Percentiles rank a stretch among this genome's conserved stretches.
Evolutionary conservation across 78 protist genomes (phyloP).

Genomic region (Dictyostelium firmibasis): DNA sequence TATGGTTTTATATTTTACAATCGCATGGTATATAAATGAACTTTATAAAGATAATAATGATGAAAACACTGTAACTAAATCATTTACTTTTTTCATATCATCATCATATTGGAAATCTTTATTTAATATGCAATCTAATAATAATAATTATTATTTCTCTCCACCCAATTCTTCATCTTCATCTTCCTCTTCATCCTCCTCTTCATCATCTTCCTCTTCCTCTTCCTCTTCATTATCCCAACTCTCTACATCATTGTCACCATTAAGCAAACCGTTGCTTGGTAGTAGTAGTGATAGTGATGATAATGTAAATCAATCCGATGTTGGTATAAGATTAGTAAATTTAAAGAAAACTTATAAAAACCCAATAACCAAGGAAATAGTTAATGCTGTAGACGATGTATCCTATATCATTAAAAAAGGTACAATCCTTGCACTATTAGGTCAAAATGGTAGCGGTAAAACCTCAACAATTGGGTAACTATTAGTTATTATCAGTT

Average conservation of each 20-base stretch:
- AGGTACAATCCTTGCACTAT: neutral
- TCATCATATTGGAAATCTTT: neutral
- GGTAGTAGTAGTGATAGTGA: neutral
- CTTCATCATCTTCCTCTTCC: neutral
- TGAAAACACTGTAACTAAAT: neutral
- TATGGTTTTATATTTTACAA: neutral
- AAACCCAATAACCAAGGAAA: neutral
- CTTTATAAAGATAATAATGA: neutral
- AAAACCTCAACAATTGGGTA: constrained; percentile 85
- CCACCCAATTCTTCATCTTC: neutral
- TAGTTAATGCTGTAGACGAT: neutral
- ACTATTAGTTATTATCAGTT: neutral
- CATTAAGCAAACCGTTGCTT: neutral
- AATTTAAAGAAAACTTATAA: constrained; percentile 1
- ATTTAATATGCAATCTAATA: neutral
- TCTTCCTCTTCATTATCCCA: neutral
- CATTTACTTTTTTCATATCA: neutral
- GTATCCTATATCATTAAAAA: neutral
- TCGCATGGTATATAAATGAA: neutral
- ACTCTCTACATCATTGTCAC: neutral
- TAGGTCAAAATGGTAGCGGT: constrained; percentile 88
- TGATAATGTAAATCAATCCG: neutral
- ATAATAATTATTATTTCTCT: neutral
- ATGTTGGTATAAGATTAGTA: neutral
- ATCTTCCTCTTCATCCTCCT: constrained; percentile 21